Conservation (phyloP, 179 eudicot species). For the Spinacia oleracea region DNA sequence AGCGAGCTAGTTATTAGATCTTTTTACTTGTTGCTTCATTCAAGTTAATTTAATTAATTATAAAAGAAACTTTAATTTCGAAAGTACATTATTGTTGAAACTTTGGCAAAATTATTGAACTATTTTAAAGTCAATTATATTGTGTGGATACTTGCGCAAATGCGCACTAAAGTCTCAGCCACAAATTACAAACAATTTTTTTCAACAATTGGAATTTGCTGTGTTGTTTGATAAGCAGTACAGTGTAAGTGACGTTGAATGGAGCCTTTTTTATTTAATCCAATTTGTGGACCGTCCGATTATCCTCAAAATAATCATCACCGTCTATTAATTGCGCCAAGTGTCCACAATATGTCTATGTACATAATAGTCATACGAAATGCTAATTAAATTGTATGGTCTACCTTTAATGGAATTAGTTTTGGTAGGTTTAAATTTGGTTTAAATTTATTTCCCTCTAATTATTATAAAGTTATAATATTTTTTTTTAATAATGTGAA, state of each 20-base stretch:
- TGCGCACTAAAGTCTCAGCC: not conserved
- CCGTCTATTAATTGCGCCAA: slow-evolving; percentile 11
- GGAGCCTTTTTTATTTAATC: not conserved
- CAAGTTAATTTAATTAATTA: not conserved
- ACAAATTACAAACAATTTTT: not conserved
- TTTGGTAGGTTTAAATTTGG: slow-evolving; percentile 15
- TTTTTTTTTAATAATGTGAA: not conserved
- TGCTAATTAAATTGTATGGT: not conserved
- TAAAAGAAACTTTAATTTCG: not conserved
- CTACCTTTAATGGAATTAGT: not conserved
- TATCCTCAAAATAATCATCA: not conserved
- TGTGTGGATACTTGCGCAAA: not conserved
- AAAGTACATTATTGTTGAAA: not conserved
- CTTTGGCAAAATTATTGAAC: not conserved
- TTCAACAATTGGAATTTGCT: slow-evolving; percentile 4
- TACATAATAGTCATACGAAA: not conserved
- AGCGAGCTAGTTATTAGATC: too few species aligned
- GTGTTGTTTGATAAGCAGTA: slow-evolving; percentile 8
- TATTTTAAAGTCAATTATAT: not conserved
- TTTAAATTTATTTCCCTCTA: slow-evolving; percentile 7
- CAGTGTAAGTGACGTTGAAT: not conserved
- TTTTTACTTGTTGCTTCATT: not conserved
- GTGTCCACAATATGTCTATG: slow-evolving; percentile 19
- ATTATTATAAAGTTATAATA: too few species aligned
- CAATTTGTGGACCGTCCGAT: slow-evolving; percentile 11